Percentiles rank a stretch among this genome's conserved stretches.
These are phyloP conservation scores for Trichophaea hybrida DNA, from an alignment of 2,329 filamentous ascomycete species.

Conservation along the genomic window DNA sequence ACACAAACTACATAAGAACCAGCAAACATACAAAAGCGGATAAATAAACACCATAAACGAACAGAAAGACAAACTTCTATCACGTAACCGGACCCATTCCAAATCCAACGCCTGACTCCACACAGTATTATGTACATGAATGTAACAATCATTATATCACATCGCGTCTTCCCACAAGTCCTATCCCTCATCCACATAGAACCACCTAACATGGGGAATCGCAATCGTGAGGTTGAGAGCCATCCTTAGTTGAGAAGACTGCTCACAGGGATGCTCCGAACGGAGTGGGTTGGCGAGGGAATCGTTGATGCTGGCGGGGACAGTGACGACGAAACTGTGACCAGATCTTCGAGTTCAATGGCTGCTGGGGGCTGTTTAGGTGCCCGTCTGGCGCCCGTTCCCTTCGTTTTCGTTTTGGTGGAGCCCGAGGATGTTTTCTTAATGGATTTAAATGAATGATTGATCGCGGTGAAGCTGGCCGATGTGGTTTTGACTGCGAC, in stretches of 20 bases:
- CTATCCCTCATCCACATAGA: background rate
- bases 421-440: slow-evolving; percentile 13
- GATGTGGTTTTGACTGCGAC: slow-evolving; percentile 8
- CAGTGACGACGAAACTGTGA: slow-evolving; percentile 31
- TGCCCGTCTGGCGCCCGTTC: background rate
- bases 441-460: slow-evolving; percentile 16
- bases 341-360: background rate
- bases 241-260: slow-evolving; percentile 34
- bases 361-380: background rate
- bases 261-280: background rate
- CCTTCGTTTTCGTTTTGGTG: background rate
- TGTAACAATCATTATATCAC: background rate
- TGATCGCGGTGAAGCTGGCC: slow-evolving; percentile 7
- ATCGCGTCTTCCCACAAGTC: background rate
- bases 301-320: slow-evolving; percentile 37
- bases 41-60: background rate
- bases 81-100: background rate
- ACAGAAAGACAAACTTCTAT: background rate
- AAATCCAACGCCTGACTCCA: background rate
- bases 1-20: background rate
- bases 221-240: slow-evolving; percentile 27
- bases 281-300: slow-evolving; percentile 17
- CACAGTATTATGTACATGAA: background rate
- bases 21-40: background rate
- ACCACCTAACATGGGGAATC: background rate